Conservation (phyloP, 768 basidiomycete genomes). For the Clitopilus passeckerianus region DNA sequence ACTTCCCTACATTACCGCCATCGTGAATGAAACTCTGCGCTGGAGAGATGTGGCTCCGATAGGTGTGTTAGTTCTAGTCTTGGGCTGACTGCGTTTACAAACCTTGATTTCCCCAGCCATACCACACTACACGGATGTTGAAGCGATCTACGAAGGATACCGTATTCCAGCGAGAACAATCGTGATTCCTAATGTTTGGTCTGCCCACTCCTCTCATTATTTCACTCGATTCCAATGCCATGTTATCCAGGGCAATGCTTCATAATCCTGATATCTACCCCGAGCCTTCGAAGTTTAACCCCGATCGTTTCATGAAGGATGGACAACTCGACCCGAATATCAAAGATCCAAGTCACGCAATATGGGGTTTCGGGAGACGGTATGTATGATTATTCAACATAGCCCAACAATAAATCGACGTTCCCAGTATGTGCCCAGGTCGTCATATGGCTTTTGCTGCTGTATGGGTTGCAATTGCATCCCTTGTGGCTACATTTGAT, state of each 20-base stretch:
- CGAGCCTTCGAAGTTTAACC: neutral
- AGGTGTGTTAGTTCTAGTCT: neutral
- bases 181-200: neutral
- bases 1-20: slow-evolving; percentile 14
- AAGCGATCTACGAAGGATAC: neutral
- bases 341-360: slow-evolving; percentile 18
- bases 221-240: neutral
- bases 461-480: slow-evolving; percentile 23
- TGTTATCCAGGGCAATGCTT: neutral
- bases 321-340: slow-evolving; percentile 18
- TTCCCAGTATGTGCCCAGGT: slow-evolving; percentile 28
- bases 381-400: slow-evolving; percentile 6
- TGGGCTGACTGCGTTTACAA: neutral
- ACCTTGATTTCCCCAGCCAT: neutral
- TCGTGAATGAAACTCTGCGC: slow-evolving; percentile 15
- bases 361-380: slow-evolving; percentile 28
- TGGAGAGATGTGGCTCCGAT: neutral
- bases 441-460: slow-evolving; percentile 24
- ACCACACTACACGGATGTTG: neutral
- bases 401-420: no score
- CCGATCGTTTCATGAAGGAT: neutral
- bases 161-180: neutral
- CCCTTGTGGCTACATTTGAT: slow-evolving; percentile 24
- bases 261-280: neutral
- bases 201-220: neutral